These are phyloP conservation scores for Platanus orientalis DNA, from an alignment of 164 flowering plant genomes.

Conservation along the genomic window DNA sequence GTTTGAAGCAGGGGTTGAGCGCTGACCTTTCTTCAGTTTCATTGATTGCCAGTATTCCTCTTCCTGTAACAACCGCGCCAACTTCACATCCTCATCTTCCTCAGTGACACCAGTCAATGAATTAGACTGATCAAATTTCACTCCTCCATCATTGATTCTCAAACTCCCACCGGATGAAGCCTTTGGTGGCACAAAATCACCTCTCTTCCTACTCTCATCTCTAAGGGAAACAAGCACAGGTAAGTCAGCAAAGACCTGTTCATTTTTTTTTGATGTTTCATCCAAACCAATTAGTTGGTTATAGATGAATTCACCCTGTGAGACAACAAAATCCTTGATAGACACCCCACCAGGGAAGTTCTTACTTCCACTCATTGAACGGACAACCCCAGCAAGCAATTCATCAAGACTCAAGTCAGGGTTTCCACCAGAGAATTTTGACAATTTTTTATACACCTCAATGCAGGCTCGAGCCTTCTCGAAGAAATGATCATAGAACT, in stretches of 20 bases:
- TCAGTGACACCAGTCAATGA: conserved; percentile 21
- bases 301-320: conserved; percentile 80
- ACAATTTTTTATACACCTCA: conserved; percentile 61
- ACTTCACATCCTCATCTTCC: conserved; percentile 65
- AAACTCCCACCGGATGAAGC: conserved; percentile 23
- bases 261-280: conserved; percentile 47
- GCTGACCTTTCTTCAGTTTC: conserved; percentile 43
- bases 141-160: conserved; percentile 26
- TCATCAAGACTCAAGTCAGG: conserved; percentile 67
- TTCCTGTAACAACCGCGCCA: conserved; percentile 73
- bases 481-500: conserved; percentile 53
- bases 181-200: conserved; percentile 15
- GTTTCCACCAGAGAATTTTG: conserved; percentile 59
- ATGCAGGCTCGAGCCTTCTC: conserved; percentile 72
- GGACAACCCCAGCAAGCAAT: conserved; percentile 65
- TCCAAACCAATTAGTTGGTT: conserved; percentile 81
- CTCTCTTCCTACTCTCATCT: conserved; percentile 47
- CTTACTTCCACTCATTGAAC: conserved; percentile 67
- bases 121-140: conserved; percentile 10
- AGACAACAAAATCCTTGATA: conserved; percentile 58
- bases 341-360: conserved; percentile 45
- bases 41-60: conserved; percentile 66
- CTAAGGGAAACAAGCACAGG: conserved; percentile 60
- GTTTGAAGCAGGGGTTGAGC: conserved; percentile 27
- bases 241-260: conserved; percentile 42